These are phyloP conservation scores for Pinus taeda DNA, from an alignment of 75 land plant genomes.

Conservation along the genomic window DNA sequence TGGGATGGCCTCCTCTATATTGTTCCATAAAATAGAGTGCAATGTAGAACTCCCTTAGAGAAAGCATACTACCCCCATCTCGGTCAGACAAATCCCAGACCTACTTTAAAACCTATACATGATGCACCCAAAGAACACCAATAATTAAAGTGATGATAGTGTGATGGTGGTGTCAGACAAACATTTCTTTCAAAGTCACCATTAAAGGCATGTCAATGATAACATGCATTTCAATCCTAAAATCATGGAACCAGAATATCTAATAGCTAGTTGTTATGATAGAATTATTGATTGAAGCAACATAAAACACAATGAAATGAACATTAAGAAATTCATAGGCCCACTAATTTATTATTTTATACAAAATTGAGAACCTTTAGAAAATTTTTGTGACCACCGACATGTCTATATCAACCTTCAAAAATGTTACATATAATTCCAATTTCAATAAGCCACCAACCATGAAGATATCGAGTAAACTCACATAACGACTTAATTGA, in stretches of 20 bases:
- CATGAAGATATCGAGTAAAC: neutral
- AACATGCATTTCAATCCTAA: no score
- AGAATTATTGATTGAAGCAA: no score
- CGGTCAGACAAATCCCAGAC: conserved; percentile 49
- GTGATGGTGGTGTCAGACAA: neutral
- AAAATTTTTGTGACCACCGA: neutral
- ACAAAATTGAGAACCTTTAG: neutral
- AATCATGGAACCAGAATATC: no score
- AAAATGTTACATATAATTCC: neutral
- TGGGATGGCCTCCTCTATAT: conserved; percentile 38
- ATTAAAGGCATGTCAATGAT: no score
- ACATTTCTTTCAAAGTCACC: neutral
- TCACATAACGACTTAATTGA: neutral
- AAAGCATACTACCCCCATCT: conserved; percentile 48
- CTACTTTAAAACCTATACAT: conserved; percentile 24
- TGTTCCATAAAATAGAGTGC: conserved; percentile 47
- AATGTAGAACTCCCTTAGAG: conserved; percentile 39
- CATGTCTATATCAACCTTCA: neutral
- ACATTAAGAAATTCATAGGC: neutral
- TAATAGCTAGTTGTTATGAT: no score
- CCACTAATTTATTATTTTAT: no score
- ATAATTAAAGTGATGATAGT: neutral
- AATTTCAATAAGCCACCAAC: neutral
- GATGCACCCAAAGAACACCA: conserved; percentile 11
- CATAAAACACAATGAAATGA: neutral